Evolutionary conservation across 2,329 filamentous ascomycete genomes (phyloP), one percentile per base, ranked within the genome.

Genomic region (Hypoxylon sp.): DNA sequence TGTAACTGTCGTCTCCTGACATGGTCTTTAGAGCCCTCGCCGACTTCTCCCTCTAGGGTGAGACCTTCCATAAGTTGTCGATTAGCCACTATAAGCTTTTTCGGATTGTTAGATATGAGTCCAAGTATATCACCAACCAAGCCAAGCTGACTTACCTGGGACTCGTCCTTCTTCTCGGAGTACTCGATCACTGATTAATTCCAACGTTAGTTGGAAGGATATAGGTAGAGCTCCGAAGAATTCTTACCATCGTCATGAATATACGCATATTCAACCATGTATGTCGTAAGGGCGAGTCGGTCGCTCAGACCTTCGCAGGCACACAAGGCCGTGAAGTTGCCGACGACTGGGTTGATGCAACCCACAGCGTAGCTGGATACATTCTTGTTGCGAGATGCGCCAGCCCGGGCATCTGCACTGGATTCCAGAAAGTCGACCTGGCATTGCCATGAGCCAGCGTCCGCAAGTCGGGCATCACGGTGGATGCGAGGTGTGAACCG

Each of bases 1-100:
- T 46, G 41, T 13, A 46, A 26, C 20, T 46, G 41, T 26, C 41
- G 41, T 46, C 41, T 46, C 15, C 6, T 22, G 20, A 46, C 41
- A 46, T 46, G 41, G 20, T 46, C 41, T 46, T 46, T 46, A 19
- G 41, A 46, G 41, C 41, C 41, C 41, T 19, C 41, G 41, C 41
- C 22, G 20, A 26, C 41, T 13, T 46, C 13, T 22, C 41, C 41
- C 10, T 46, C 19, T 24, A 46, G 41, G 1, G 41, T 46, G 41
- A 46, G 19, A 6, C 41, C 41, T 46, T 46, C 41, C 20, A 46
- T 46, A 19, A 46, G 41, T 46, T 22, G 41, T 24, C 20, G 41
- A 13, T 46, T 46, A 19, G 41, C 41, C 20, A 13, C 41, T 15
- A 26, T 2, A 46, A 46, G 41, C 41, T 46, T 46, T 46, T 22